Percentiles rank a stretch among this genome's conserved stretches.
Conservation (phyloP, 129 eudicot species). For the Pittosporum tobira region DNA sequence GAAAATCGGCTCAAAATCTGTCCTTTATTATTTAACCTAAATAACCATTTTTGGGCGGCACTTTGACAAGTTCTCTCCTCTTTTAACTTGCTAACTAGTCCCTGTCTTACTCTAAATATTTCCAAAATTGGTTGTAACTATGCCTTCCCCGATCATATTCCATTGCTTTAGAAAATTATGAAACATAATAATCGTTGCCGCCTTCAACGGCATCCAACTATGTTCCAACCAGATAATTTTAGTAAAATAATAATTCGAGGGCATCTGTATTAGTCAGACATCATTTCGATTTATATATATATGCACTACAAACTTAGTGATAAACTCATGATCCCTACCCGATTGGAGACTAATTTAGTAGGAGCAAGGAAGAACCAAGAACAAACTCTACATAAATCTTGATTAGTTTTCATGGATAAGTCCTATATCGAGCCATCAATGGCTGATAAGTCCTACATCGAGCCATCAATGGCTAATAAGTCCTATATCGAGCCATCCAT, state of each 20-base stretch:
- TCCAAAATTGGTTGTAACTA: not conserved
- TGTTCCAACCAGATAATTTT: not conserved
- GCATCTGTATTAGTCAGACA: no score
- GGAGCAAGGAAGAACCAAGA: no score
- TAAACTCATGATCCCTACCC: no score
- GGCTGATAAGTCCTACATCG: conserved; percentile 17
- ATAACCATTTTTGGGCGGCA: not conserved
- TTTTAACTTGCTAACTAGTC: no score
- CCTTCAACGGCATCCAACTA: not conserved
- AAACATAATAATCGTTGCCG: not conserved
- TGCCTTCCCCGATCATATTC: not conserved
- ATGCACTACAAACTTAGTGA: no score
- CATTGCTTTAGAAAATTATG: not conserved
- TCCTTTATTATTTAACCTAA: no score
- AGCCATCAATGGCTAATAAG: conserved; percentile 23
- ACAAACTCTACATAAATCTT: no score
- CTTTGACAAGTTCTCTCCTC: not conserved
- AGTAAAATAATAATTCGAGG: no score
- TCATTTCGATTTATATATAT: no score
- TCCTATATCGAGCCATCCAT: conserved; percentile 27
- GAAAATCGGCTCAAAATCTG: no score
- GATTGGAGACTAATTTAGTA: no score
- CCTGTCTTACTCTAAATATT: no score
- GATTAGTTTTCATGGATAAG: conserved; percentile 3
- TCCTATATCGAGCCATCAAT: conserved; percentile 32